Evolutionary conservation across 768 basidiomycete genomes (phyloP), one percentile per base, ranked within the genome.

Genomic region (Hericium alpestre): DNA sequence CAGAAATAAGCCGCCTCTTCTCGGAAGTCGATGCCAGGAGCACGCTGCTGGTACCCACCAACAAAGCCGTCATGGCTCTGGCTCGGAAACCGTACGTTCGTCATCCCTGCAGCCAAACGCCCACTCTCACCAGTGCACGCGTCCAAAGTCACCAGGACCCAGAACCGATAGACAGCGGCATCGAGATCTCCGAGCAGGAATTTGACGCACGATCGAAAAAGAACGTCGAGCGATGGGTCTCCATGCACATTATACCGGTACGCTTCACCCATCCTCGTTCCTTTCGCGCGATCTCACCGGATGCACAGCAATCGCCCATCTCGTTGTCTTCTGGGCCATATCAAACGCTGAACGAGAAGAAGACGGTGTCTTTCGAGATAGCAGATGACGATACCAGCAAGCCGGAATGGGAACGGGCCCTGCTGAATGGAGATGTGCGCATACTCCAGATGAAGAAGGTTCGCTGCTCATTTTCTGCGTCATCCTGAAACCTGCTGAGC

Each of bases 21-120:
- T 60, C 53, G 22, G 63, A 66, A 15, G 47, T 43, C 5, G 55
- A 64, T 27, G 56, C 65, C 1, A 73, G 69, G 7, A 69, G 73
- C 55, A 90, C 90, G 0, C 54, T 94, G 10, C 76, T 95, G 46
- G 90, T 85, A 4, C 92, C 92, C 0, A 89, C 87, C 23, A 93
- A 95, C 70, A 88, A 86, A 68, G 92, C 90, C 9, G 82, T 93
- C 15, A 90, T 92, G 81, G 83, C 84, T 4, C 72, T 93, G 54
- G 68, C 82, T 2, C 73, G 82, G 64, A 93, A 93, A 70, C 92
- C 92, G 89, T 93, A 70, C 71, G 87, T 75, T 32, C 32, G 15
- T 23, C 51, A 32, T 25, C 18, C 13, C 10, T 37, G 22, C 56
- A 25, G 18, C 23, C 51, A 48, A 22, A 38, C 38, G n/a, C 41